phyloP scores from a whole-genome alignment of 495 filamentous ascomycete genomes.

The Penicillium goetzii region DNA sequence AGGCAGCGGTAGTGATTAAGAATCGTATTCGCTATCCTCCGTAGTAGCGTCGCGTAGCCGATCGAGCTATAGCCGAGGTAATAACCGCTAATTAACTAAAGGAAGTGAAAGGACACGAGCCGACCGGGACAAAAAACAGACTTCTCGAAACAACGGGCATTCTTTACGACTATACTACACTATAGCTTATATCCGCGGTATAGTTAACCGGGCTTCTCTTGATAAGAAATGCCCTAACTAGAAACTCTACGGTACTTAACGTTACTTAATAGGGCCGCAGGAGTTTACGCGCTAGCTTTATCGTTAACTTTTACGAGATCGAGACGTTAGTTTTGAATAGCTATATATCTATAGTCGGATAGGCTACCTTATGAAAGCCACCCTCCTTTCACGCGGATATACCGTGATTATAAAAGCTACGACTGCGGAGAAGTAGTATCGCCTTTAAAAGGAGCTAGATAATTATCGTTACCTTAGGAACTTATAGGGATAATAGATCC shows the following conservation, averaged over 20 bases:
- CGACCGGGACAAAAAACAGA: conserved; percentile 20
- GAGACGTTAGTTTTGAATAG: conserved; percentile 29
- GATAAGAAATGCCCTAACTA: conserved; percentile 34
- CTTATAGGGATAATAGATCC: conserved; percentile 29
- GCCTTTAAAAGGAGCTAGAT: conserved; percentile 28
- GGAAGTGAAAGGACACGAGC: conserved; percentile 22
- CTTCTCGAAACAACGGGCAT: conserved; percentile 21
- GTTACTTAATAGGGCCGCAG: conserved; percentile 22
- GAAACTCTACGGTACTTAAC: conserved; percentile 23
- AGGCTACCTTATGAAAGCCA: conserved; percentile 37
- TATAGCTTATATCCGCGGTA: conserved; percentile 32
- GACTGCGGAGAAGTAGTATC: conserved; percentile 29
- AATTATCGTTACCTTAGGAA: conserved; percentile 30
- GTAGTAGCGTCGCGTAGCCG: conserved; percentile 27
- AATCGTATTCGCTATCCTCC: conserved; percentile 26
- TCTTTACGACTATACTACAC: conserved; percentile 32
- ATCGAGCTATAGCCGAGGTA: conserved; percentile 14
- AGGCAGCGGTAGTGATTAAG: conserved; percentile 31
- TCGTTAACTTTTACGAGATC: conserved; percentile 30
- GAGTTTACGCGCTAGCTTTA: conserved; percentile 33
- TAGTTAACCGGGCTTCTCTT: conserved; percentile 28
- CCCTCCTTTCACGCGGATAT: conserved; percentile 33
- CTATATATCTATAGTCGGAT: conserved; percentile 34
- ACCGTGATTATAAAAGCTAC: conserved; percentile 37
- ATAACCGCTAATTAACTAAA: conserved; percentile 18